These are phyloP conservation scores for Aspergillus sp. DNA, from an alignment of 2,329 filamentous ascomycete genomes.

Conservation along the genomic window DNA sequence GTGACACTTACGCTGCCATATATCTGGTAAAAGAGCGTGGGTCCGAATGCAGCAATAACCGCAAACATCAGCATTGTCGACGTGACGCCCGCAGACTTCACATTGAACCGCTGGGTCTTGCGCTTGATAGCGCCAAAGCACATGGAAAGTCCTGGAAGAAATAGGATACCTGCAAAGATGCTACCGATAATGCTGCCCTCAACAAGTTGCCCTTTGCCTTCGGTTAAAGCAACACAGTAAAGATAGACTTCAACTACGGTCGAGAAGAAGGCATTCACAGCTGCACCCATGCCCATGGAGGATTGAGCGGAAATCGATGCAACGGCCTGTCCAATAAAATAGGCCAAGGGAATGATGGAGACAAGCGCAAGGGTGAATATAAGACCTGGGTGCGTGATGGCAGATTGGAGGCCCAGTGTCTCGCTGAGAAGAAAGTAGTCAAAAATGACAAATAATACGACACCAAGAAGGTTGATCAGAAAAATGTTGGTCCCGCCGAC, in stretches of 20 bases:
- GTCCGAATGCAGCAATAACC: constrained; percentile 90
- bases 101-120: constrained; percentile 98
- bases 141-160: constrained; percentile 94
- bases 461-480: constrained; percentile 90
- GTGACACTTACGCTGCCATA: constrained; percentile 73
- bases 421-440: constrained; percentile 82
- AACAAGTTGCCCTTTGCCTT: constrained; percentile 90
- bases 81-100: constrained; percentile 91
- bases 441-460: constrained; percentile 92
- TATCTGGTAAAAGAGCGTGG: constrained; percentile 97
- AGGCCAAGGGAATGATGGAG: constrained; percentile 93
- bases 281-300: constrained; percentile 95
- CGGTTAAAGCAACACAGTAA: constrained; percentile 88
- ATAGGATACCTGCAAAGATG: constrained; percentile 94
- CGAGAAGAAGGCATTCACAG: constrained; percentile 97
- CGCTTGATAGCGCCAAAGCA: constrained; percentile 97
- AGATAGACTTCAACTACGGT: constrained; percentile 97
- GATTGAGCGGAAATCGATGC: constrained; percentile 98
- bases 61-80: constrained; percentile 98
- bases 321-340: constrained; percentile 98
- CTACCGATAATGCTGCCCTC: constrained; percentile 97
- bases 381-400: constrained; percentile 79
- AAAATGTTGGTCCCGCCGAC: constrained; percentile 98
- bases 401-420: constrained; percentile 67
- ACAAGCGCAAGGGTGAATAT: constrained; percentile 81